Evolutionary conservation across 2,329 filamentous ascomycete species (phyloP).

Genomic region (Fusarium cyanostomum): DNA sequence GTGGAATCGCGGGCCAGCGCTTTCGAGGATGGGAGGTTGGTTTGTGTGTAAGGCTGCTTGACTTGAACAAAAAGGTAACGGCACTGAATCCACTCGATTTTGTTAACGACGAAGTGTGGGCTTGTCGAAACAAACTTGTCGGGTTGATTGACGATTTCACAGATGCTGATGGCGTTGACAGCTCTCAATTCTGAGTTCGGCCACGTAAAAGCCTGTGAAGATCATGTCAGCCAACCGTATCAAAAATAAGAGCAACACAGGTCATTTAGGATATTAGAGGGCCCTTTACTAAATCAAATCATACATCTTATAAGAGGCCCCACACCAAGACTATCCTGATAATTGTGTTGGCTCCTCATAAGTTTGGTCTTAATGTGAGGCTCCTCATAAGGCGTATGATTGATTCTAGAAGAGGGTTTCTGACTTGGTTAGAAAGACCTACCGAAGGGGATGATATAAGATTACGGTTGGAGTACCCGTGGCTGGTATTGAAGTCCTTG

Average conservation of each 20-base stretch:
- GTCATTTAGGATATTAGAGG: neutral
- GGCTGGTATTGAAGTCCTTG: conserved; percentile 23
- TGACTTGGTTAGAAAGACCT: neutral
- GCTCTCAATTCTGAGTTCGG: conserved; percentile 72
- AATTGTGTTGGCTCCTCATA: neutral
- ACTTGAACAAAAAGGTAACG: conserved; percentile 76
- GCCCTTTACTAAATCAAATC: neutral
- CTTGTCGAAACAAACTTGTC: conserved; percentile 62
- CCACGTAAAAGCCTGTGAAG: conserved; percentile 59
- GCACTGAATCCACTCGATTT: conserved; percentile 89
- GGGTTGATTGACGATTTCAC: conserved; percentile 84
- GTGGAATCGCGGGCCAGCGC: neutral
- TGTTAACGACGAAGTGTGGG: conserved; percentile 76
- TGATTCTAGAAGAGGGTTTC: neutral
- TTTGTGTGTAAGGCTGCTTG: conserved; percentile 6
- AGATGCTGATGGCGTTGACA: conserved; percentile 72
- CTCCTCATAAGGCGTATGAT: too few species aligned
- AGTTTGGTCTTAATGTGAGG: too few species aligned
- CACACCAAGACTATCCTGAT: neutral
- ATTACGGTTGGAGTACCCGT: conserved; percentile 13
- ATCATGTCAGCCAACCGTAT: conserved; percentile 3
- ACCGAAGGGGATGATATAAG: neutral
- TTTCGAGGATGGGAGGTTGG: conserved; percentile 21
- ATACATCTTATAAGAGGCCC: neutral
- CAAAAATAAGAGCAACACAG: too few species aligned